phyloP scores from a whole-genome alignment of 225 moss, liverwort and hornwort genomes.

The Polytrichum commune region DNA sequence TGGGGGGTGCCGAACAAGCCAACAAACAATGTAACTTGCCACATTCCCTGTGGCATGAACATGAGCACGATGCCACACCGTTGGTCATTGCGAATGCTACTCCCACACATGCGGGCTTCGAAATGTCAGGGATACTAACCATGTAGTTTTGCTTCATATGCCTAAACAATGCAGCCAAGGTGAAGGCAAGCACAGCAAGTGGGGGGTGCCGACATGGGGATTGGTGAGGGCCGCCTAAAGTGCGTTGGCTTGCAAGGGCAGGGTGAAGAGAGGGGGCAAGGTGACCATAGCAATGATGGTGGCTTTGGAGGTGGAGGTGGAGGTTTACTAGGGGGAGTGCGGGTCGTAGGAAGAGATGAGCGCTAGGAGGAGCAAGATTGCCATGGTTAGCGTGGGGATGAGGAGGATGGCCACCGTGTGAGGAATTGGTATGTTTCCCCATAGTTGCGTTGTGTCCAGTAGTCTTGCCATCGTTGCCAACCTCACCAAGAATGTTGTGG shows the following conservation, averaged over 20 bases:
- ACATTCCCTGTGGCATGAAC: slow-evolving; percentile 52
- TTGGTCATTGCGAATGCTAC: slow-evolving; percentile 35
- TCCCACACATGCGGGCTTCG: slow-evolving; percentile 62
- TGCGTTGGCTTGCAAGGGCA: slow-evolving; percentile 49
- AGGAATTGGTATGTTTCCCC: slow-evolving; percentile 39
- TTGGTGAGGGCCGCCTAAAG: slow-evolving; percentile 31
- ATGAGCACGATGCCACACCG: slow-evolving; percentile 34
- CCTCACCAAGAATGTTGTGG: slow-evolving; percentile 23
- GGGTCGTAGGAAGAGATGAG: slow-evolving; percentile 65
- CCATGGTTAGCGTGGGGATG: slow-evolving; percentile 32
- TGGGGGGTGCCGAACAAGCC: slow-evolving; percentile 30
- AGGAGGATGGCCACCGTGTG: slow-evolving; percentile 45
- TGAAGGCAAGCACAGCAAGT: slow-evolving; percentile 38
- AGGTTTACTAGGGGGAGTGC: slow-evolving; percentile 37
- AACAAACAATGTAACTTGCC: slow-evolving; percentile 37
- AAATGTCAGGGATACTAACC: slow-evolving; percentile 65
- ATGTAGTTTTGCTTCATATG: slow-evolving; percentile 61
- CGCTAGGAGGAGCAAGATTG: slow-evolving; percentile 36
- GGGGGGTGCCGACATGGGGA: slow-evolving; percentile 32
- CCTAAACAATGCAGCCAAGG: slow-evolving; percentile 42
- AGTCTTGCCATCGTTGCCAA: slow-evolving; percentile 34
- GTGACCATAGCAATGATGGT: slow-evolving; percentile 53
- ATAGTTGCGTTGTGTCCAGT: slow-evolving; percentile 36
- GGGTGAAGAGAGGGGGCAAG: slow-evolving; percentile 40
- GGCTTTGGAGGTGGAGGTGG: slow-evolving; percentile 38